Conservation (phyloP, 1,139 yeast genomes). For the Casaregolazyma lundiana region DNA sequence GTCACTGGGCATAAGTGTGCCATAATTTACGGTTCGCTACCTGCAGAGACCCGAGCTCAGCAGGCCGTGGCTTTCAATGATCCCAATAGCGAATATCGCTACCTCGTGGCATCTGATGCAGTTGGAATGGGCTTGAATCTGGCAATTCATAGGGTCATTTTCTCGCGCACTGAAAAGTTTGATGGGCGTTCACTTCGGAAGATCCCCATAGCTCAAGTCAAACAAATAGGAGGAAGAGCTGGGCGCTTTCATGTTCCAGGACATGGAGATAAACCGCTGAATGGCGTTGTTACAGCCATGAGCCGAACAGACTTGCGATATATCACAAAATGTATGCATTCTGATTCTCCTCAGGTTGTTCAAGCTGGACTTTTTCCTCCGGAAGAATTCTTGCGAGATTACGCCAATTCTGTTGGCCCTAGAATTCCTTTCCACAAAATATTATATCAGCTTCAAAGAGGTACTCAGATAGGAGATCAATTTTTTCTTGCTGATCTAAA, state of each 20-base stretch:
- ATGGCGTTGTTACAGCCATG: conserved; percentile 32
- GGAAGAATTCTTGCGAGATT: conserved; percentile 23
- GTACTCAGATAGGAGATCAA: conserved; percentile 19
- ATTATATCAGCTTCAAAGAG: conserved; percentile 20
- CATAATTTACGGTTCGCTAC: conserved; percentile 90
- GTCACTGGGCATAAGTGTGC: conserved; percentile 67
- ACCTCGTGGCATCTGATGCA: conserved; percentile 92
- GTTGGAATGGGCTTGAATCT: conserved; percentile 96
- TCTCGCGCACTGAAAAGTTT: conserved; percentile 62
- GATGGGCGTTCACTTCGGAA: conserved; percentile 53
- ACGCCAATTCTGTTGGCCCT: conserved; percentile 22
- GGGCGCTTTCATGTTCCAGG: conserved; percentile 59
- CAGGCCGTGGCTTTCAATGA: conserved; percentile 76
- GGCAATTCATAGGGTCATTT: conserved; percentile 73
- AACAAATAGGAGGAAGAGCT: conserved; percentile 96
- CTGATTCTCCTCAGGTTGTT: conserved; percentile 26
- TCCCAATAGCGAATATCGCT: conserved; percentile 60
- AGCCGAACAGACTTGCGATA: conserved; percentile 26
- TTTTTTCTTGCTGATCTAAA: conserved; percentile 25
- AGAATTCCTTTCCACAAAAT: conserved; percentile 22
- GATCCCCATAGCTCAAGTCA: conserved; percentile 54
- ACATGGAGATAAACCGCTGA: conserved; percentile 36
- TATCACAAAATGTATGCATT: conserved; percentile 28
- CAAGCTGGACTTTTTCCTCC: conserved; percentile 32
- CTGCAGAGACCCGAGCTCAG: conserved; percentile 87